A percentile compares a stretch with the other conserved stretches of the same genome.
phyloP scores from a whole-genome alignment of 148 eudicot species.

The Vaccinium myrtillus region DNA sequence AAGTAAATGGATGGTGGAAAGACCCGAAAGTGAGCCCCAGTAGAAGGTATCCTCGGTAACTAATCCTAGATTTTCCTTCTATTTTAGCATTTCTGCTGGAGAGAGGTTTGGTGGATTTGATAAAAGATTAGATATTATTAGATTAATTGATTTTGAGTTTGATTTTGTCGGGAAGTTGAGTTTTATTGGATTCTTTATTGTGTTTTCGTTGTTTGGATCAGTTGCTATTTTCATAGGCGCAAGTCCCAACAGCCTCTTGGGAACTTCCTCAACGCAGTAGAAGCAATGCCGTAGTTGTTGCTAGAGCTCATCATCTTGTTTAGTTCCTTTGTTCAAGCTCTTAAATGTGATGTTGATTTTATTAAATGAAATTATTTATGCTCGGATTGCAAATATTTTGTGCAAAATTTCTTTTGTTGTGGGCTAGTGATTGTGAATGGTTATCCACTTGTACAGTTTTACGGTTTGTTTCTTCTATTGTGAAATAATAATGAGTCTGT shows the following conservation, averaged over 20 bases:
- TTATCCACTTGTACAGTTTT: background rate
- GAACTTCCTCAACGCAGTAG: background rate
- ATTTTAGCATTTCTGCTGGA: background rate
- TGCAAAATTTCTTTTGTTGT: background rate
- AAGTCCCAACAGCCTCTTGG: background rate
- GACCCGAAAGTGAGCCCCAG: background rate
- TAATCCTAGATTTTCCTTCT: background rate
- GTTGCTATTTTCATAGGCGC: background rate
- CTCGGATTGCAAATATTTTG: background rate
- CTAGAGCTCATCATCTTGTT: background rate
- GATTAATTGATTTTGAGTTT: background rate
- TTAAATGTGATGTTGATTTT: background rate
- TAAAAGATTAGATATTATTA: background rate
- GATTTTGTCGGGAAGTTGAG: background rate
- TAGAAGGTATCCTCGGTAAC: background rate
- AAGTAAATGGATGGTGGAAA: background rate
- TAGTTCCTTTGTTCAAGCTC: background rate
- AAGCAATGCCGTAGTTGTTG: background rate
- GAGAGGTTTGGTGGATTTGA: background rate
- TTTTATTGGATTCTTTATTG: background rate
- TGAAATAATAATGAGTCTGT: background rate
- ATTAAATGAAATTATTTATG: background rate
- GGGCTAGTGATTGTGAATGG: background rate
- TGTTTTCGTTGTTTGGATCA: background rate
- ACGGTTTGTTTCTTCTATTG: background rate